Percentiles rank a stretch among this genome's conserved stretches.
Conservation (phyloP, 2,329 filamentous ascomycete species). For the Westerdykella sp. region DNA sequence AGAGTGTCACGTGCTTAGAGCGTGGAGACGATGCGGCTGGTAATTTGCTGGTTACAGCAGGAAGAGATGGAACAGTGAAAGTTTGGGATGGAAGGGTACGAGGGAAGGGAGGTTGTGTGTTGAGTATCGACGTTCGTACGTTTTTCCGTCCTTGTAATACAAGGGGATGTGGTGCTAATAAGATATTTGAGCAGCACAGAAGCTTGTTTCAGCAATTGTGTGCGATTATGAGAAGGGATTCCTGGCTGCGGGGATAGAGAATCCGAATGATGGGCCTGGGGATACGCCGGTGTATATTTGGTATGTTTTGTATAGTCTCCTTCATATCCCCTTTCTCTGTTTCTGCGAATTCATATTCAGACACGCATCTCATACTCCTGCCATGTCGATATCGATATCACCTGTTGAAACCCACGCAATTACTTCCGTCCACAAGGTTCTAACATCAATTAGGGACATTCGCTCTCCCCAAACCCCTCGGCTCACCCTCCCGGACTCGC, state of each 20-base stretch:
- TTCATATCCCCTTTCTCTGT: background rate
- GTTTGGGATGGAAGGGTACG: constrained; percentile 60
- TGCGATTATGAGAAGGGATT: constrained; percentile 52
- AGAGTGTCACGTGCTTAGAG: constrained; percentile 58
- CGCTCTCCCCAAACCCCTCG: constrained; percentile 35
- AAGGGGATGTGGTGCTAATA: background rate
- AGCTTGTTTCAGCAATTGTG: constrained; percentile 59
- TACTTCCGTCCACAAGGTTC: background rate
- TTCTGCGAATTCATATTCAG: constrained; percentile 1
- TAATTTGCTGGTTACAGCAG: constrained; percentile 60
- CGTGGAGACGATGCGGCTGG: constrained; percentile 47
- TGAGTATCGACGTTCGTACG: constrained; percentile 32
- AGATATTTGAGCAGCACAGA: constrained; percentile 35
- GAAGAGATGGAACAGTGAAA: constrained; percentile 62
- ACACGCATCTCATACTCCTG: background rate
- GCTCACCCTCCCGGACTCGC: constrained; percentile 41
- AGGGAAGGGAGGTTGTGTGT: constrained; percentile 37
- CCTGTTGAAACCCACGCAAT: background rate
- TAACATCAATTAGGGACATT: constrained; percentile 32
- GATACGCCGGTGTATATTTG: constrained; percentile 36
- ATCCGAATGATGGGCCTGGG: constrained; percentile 47
- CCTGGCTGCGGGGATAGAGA: constrained; percentile 67
- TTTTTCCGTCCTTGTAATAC: background rate
- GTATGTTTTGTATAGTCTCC: constrained; percentile 10
- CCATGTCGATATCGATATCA: constrained; percentile 4